Evolutionary conservation across 768 basidiomycete genomes (phyloP), one percentile per base, ranked within the genome.

Genomic region (Boletales sp.): DNA sequence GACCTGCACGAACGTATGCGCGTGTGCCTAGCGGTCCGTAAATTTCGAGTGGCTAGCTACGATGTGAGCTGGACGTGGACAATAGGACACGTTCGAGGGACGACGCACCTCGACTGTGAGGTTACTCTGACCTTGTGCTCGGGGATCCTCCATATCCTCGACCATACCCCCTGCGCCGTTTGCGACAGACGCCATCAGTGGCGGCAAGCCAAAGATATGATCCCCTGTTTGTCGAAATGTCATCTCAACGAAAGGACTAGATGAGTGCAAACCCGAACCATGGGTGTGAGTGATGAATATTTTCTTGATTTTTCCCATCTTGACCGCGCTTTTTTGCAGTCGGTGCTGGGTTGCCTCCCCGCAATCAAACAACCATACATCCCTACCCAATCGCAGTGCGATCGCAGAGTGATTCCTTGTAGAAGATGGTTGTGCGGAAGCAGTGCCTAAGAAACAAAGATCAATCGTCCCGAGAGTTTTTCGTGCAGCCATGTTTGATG

Each of bases 221-320:
- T 90, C 87, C 4, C 89, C 89, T 90, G 60, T 31, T 8, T n/a
- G 53, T 33, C 42, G 31, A 21, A 28, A 32, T 21, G 25, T 49
- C 38, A 54, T 28, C 40, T 9, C n/a, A 15, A 30, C 34, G 11
- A 21, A 44, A 17, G 17, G 19, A n/a, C 25, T 4, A 36, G 15
- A 43, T 11, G 37, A 41, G 44, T 11, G 11, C 3, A 31, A 40
- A 25, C 12, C 41, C 56, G 33, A 49, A 89, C 91, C 90, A 70
- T 94, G 92, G 0, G 87, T 87, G 69, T 94, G 92, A 1, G 92
- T 93, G 52, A 94, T 82, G 64, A 93, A 92, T 25, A 94, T 80
- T 66, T 90, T 91, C 51, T 79, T 76, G 42, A 93, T 84, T 61
- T 67, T 84, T 30, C 88, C 84, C 83, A 90, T 86, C 66, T 82